Percentiles rank a stretch among this genome's conserved stretches.
These are phyloP conservation scores for Aotearoamyces nothofagi DNA, from an alignment of 2,329 filamentous ascomycete genomes.

Conservation along the genomic window DNA sequence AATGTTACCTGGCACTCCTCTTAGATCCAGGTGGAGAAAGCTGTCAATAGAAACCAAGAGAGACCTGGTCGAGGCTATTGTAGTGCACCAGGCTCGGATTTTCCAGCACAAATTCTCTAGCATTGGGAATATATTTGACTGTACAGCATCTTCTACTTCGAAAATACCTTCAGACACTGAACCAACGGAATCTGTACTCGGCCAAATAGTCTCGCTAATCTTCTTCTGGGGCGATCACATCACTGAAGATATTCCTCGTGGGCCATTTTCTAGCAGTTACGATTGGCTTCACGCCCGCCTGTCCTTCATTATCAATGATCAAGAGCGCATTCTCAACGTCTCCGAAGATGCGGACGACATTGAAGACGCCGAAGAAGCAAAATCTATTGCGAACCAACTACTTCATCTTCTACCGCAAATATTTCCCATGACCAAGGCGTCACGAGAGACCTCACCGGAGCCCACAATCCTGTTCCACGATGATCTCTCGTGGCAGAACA, in stretches of 20 bases:
- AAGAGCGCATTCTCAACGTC: constrained; percentile 10
- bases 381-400: constrained; percentile 16
- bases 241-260: constrained; percentile 20
- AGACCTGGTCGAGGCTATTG: constrained; percentile 17
- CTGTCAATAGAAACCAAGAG: constrained; percentile 21
- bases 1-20: constrained; percentile 9
- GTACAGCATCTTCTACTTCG: neutral
- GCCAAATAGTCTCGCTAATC: constrained; percentile 17
- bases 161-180: neutral
- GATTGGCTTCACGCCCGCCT: constrained; percentile 23
- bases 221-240: constrained; percentile 21
- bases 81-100: constrained; percentile 18
- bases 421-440: constrained; percentile 20
- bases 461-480: constrained; percentile 22
- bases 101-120: constrained; percentile 8
- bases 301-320: constrained; percentile 17
- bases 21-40: constrained; percentile 16
- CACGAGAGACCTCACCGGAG: constrained; percentile 11
- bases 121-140: constrained; percentile 9
- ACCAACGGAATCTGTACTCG: constrained; percentile 1
- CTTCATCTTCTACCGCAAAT: constrained; percentile 15
- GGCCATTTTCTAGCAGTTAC: constrained; percentile 23
- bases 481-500: constrained; percentile 23
- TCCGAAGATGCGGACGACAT: constrained; percentile 16
- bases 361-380: constrained; percentile 18